Evolutionary conservation across 345 rosid species (phyloP).

Genomic region (Draba incana): DNA sequence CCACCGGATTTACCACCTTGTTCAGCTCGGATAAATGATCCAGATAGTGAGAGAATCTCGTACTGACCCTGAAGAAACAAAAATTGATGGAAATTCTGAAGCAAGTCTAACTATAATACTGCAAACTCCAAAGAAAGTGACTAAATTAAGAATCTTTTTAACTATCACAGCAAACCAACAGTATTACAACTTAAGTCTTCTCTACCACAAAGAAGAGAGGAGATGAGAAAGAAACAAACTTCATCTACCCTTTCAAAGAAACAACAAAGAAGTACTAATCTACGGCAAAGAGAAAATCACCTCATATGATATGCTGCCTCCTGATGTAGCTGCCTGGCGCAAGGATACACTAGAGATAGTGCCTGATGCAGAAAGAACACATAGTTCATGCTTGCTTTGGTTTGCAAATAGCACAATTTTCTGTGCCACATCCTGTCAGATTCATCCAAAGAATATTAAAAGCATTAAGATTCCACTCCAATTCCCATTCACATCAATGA

Average conservation of each 20-base stretch:
- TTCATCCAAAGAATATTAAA: conserved; percentile 29
- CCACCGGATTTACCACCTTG: conserved; percentile 83
- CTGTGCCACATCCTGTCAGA: conserved; percentile 76
- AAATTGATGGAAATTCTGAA: conserved; percentile 9
- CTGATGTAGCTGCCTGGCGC: conserved; percentile 75
- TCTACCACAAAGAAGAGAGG: neutral
- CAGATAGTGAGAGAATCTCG: conserved; percentile 84
- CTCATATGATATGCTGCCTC: conserved; percentile 79
- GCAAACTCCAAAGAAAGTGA: conserved; percentile 18
- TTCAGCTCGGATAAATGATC: conserved; percentile 82
- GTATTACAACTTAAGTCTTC: neutral
- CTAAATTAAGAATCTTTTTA: neutral
- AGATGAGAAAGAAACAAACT: conserved; percentile 9
- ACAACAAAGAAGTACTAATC: neutral
- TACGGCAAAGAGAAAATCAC: conserved; percentile 42
- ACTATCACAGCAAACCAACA: neutral
- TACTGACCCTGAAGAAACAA: conserved; percentile 68
- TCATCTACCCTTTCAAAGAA: conserved; percentile 1
- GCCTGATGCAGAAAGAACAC: conserved; percentile 90
- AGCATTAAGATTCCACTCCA: neutral
- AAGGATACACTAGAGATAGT: conserved; percentile 76
- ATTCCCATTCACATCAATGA: neutral
- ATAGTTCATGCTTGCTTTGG: conserved; percentile 82
- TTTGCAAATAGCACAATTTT: conserved; percentile 71
- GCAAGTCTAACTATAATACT: conserved; percentile 14